These are phyloP conservation scores for Xylaria bambusicola DNA, from an alignment of 495 filamentous ascomycete genomes.

Conservation along the genomic window DNA sequence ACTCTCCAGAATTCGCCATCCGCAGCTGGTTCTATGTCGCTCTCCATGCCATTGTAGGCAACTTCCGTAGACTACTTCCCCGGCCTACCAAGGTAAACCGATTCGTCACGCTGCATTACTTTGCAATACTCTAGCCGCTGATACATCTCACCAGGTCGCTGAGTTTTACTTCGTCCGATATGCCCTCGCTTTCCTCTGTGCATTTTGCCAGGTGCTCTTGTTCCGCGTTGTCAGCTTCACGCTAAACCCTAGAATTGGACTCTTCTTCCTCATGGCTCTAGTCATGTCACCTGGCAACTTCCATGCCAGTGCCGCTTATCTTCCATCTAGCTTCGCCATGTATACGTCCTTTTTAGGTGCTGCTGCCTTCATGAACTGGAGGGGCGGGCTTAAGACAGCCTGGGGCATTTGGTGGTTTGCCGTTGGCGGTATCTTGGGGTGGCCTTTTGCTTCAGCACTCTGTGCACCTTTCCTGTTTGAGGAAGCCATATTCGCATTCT, in stretches of 20 bases:
- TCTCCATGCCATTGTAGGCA: conserved; percentile 76
- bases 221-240: conserved; percentile 73
- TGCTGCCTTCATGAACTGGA: conserved; percentile 85
- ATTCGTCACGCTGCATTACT: not conserved
- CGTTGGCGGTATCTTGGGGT: conserved; percentile 84
- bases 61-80: conserved; percentile 63
- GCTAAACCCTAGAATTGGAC: conserved; percentile 75
- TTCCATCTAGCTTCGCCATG: conserved; percentile 97
- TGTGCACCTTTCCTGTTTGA: conserved; percentile 80
- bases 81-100: conserved; percentile 52
- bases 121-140: not conserved
- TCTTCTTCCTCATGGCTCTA: conserved; percentile 77
- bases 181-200: conserved; percentile 71
- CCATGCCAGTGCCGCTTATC: conserved; percentile 80
- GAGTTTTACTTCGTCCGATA: conserved; percentile 89
- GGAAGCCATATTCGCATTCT: conserved; percentile 63
- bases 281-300: conserved; percentile 88
- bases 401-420: conserved; percentile 91
- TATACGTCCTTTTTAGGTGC: conserved; percentile 86
- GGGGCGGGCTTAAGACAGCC: conserved; percentile 70
- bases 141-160: conserved; percentile 48
- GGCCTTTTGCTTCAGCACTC: conserved; percentile 89
- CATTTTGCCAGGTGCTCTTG: conserved; percentile 77
- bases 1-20: conserved; percentile 93
- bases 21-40: conserved; percentile 92